Base-by-base conservation (phyloP, 2,329 filamentous ascomycete genomes). In the Macrophomina phaseolina region DNA sequence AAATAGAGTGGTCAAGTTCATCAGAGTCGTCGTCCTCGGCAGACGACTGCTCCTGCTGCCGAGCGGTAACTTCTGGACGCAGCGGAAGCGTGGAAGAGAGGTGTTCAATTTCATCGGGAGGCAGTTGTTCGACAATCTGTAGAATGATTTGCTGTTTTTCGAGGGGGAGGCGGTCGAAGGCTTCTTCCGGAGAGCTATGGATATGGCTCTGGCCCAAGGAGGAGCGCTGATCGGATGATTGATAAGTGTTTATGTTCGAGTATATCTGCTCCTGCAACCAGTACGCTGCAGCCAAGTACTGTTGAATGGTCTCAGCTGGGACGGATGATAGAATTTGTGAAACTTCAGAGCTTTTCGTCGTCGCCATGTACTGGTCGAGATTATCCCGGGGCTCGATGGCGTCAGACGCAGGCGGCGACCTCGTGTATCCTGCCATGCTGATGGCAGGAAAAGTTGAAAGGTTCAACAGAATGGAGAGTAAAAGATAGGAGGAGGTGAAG, bases 201-300 rank as follows among this genome's bases (percentile, higher is more conserved):
- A 34, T 16, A 5, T 53, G 32, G 12, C 23, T 49, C 6, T 8
- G 11, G 51, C 18, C 28, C 5, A 34, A 8, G 14, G 51, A 8
- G 14, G 30, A 30, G 18, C 28, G 11, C 14, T 18, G 51, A 30
- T 5, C 11, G 4, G 28, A 34, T 36, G 16, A 30, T 7, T 53
- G 51, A 36, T 53, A 53, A 30, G 51, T 53, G 51, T 53, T 53
- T 1, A 53, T 53, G 30, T 53, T 36, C 14, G 51, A 36, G 30
- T 53, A 53, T 3, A 53, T 53, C 14, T 53, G 51, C 16, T 53
- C 51, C 16, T 53, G 51, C 28, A 53, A n/a, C 51, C 51, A 53
- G 30, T 53, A 53, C 11, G 51, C 51, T 12, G 51, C 51, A 6
- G 51, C 51, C 30, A 53, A 23, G 30, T 53, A 53, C 30, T 53